Base-by-base conservation (phyloP, 1,284 basidiomycete genomes). In the Sphaerobolus stellatus region DNA sequence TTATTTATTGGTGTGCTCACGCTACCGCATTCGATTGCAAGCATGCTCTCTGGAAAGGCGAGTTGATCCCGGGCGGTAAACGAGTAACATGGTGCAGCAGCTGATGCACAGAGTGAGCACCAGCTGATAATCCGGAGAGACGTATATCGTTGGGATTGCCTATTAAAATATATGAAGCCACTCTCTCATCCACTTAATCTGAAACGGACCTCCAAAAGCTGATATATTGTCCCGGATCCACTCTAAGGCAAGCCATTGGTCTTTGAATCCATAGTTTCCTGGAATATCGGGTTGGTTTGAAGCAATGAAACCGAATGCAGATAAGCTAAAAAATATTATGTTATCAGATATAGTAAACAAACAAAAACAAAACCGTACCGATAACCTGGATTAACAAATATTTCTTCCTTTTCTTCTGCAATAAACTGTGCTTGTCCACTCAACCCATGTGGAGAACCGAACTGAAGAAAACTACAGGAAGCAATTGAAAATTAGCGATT, bases 251-350 rank as follows among this genome's bases (percentile, higher is more conserved):
- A 81, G 56, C 86, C 86, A 88, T 56, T 83, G 86, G 64, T 90
- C 89, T 69, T 89, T 89, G 74, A 90, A 90, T 0, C 89, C 88
- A 64, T 83, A 86, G 63, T 90, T 91, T 2, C 88, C 88, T 9
- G 74, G 71, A 33, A 90, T 64, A 31, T 69, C 65, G 8, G 84
- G 85, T 49, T 77, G 64, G 50, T 85, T 82, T 56, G 76, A 78
- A 0, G 86, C 87, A 9, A 90, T 69, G 64, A 88, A 91, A 0
- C 88, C 88, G 61, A 90, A 86, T 5, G 79, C 86, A 0, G 86
- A 88, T 44, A 88, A 73, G 16, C 84, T 49, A 57, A 56, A 43
- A 68, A 61, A 1, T 61, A 65, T 9, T 66, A 57, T 13, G 66
- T 55, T 3, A 2, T 34, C 33, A 27, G 11, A n/a, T 20, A 4